Evolutionary conservation across 768 basidiomycete species (phyloP), one percentile per base, ranked within the genome.

Genomic region (Suillus subaureus): DNA sequence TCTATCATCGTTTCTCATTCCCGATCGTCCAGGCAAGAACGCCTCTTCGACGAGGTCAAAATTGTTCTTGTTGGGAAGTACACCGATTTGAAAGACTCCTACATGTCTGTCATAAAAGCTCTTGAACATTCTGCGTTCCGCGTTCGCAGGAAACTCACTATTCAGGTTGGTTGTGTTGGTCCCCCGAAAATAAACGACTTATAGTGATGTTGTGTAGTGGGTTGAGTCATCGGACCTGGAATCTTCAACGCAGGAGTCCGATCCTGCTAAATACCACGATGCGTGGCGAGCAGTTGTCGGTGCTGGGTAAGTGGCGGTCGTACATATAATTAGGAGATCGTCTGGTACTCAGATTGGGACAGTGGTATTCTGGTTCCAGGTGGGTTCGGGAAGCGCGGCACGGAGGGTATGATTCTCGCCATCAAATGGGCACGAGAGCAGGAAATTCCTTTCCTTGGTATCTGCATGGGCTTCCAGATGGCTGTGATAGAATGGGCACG

Each of bases 281-380:
- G 96, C 97, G 2, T 98, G 96, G 95, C 83, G 92, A 64, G 88
- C 91, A 4, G 84, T 99, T 51, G 97, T 98, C 65, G 89, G 92
- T 60, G 94, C 97, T 28, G 85, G 87, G 95, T 96, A 72, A 57
- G 89, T 80, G 26, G 9, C 3, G 23, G 23, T 2, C 3, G 8
- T 42, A 35, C 42, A 13, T 66, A 61, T 49, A 42, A 35, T 33
- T 47, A 23, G 39, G 37, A n/a, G 21, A 33, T 39, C 55, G 42
- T 23, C 43, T 54, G 61, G 54, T 72, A 67, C 54, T 70, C 45
- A 60, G 5, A 16, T 64, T 21, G 40, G 60, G 56, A 35, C 71
- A 96, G 94, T 64, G 97, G 97, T 66, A 95, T 99, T 72, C 93
- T 99, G 63, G 94, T 99, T 16, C 97, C 97, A 1, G 97, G 97